These are phyloP conservation scores for Ulmus americana DNA, from an alignment of 331 rosid species.

Conservation along the genomic window DNA sequence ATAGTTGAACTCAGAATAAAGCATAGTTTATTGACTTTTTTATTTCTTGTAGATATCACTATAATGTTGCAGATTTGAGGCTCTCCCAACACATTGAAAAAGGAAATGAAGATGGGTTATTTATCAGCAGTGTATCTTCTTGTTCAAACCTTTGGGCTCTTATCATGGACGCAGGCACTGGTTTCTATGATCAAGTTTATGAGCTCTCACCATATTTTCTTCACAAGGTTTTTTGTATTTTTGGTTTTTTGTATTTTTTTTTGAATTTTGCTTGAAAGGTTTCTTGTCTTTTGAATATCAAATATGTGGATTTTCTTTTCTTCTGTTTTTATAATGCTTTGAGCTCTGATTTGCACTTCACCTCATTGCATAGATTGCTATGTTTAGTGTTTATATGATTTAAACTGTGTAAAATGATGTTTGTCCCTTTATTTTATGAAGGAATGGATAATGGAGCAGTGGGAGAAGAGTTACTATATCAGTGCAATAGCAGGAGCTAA, in stretches of 20 bases:
- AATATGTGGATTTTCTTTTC: not conserved
- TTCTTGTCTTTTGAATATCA: not conserved
- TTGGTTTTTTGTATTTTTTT: not conserved
- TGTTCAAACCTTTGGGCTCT: constrained; percentile 48
- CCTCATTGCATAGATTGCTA: not conserved
- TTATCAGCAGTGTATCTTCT: constrained; percentile 42
- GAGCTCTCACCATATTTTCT: constrained; percentile 41
- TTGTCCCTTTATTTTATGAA: constrained; percentile 13
- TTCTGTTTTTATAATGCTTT: not conserved
- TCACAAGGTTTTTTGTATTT: constrained; percentile 40
- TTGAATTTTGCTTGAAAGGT: not conserved
- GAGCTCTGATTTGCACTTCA: not conserved
- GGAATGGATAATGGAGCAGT: constrained; percentile 87
- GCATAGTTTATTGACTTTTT: constrained; percentile 6
- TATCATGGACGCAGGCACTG: constrained; percentile 54
- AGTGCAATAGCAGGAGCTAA: constrained; percentile 80
- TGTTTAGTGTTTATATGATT: not conserved
- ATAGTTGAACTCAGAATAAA: not conserved
- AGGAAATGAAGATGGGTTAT: constrained; percentile 48
- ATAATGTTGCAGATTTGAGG: constrained; percentile 44
- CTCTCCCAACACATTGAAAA: constrained; percentile 46
- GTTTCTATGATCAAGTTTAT: constrained; percentile 43
- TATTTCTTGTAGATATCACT: constrained; percentile 38
- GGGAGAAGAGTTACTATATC: constrained; percentile 81
- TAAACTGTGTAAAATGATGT: constrained; percentile 8